Base-by-base conservation (phyloP, 441 rosid genomes). In the Breynia disticha region DNA sequence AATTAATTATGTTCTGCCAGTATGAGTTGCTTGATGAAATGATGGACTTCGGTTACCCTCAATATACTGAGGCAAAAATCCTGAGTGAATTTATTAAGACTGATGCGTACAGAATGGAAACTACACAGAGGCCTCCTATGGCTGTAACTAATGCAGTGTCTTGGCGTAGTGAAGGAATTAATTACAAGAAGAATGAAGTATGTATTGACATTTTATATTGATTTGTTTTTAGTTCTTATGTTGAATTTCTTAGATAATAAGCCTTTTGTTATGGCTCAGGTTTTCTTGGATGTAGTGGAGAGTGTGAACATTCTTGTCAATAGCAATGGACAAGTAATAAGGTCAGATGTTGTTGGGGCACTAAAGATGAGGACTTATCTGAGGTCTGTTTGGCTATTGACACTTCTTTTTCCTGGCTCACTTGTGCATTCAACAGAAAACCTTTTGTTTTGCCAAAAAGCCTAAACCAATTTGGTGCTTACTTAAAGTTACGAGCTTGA, bases 81-180 rank as follows among this genome's bases (percentile, higher is more conserved):
- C 85, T 93, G 54, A 80, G 95, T 56, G 98, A 93, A 65, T 93
- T 93, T 75, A 93, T 93, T 70, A 93, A 88, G 79, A 93, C 97
- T 2, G 95, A 91, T 82, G 97, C 98, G n/a, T 91, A 88, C 72
- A 81, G 97, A 65, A 91, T 91, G 98, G 98, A 91, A 69, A 90
- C 82, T 55, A 64, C 90, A 0, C 97, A 88, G 77, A 76, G 97
- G 66, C 98, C 98, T 62, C 98, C 98, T 3, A 91, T 91, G 98
- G 97, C 98, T 68, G 96, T 93, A 52, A 93, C 97, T 11, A 93
- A 93, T 67, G 96, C 98, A 46, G 97, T 93, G 56, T 93, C 98
- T 19, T 93, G 96, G 98, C 87, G 98, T 43, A 88, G 98, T 56
- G 98, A 93, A 72, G 97, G 98, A 59, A 86, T 93, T 72, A 59